Base-by-base conservation (phyloP, 805 yeast genomes). In the Isabelozyma rhagii region DNA sequence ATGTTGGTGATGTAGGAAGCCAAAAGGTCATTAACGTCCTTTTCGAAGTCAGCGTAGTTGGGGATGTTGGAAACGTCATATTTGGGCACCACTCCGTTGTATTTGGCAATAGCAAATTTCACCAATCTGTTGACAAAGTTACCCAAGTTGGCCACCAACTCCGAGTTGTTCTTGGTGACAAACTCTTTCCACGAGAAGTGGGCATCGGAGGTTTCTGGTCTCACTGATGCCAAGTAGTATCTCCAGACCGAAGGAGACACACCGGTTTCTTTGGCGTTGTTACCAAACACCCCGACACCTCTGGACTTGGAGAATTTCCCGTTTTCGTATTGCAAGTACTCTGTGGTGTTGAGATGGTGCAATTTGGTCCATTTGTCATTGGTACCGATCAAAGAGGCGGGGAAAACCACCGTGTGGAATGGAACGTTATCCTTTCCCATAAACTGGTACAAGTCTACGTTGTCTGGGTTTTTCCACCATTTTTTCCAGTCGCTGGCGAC, bases 361-460 rank as follows among this genome's bases (percentile, higher is more conserved):
- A 92, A 78, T 82, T 82, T 85, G 51, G 97, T 91, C 98, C 98
- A 94, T 44, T 77, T 62, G 50, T 93, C 93, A 15, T 79, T 71
- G 14, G 99, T 92, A 68, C 98, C 99, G 43, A 94, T 73, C 71
- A 85, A 87, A 27, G 96, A 74, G 41, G 96, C 85, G 52, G 99
- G 99, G 90, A 93, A 94, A 49, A 94, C 96, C 49, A 94, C 99
- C 1, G 97, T 87, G 67, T 94, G 99, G 89, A 94, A 94, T 31
- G 98, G 97, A 61, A 92, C 97, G 65, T 94, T 94, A 71, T 94
- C 99, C 69, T 94, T 94, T 71, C 99, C 99, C 99, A 94, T 94
- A 69, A 94, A 94, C 76, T 94, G 99, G 68, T 89, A 90, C 57
- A 94, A 76, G 56, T 87, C 72, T 55, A 94, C 97, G 54, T 91